phyloP scores from a whole-genome alignment of 192 early-diverging fungal genomes.

The Kappamyces sp. region DNA sequence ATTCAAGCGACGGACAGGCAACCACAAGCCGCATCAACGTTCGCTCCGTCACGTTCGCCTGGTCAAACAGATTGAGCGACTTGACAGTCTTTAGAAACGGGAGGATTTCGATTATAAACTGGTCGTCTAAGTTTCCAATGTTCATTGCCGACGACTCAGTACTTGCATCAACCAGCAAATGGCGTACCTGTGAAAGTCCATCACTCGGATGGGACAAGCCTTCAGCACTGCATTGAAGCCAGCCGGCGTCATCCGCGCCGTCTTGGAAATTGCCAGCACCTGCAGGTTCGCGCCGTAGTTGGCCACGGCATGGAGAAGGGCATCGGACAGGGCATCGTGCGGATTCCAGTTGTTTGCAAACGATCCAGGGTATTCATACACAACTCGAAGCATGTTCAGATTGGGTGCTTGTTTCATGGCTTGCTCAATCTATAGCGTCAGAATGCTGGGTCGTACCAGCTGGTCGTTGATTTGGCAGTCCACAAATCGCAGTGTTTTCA shows the following conservation, averaged over 20 bases:
- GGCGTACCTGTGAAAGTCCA: conserved; percentile 47
- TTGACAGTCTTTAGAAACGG: conserved; percentile 15
- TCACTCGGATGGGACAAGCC: conserved; percentile 23
- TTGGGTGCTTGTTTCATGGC: conserved; percentile 21
- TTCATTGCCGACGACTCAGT: neutral
- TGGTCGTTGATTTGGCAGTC: conserved; percentile 47
- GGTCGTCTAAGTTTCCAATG: conserved; percentile 23
- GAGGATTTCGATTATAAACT: conserved; percentile 23
- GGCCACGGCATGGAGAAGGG: conserved; percentile 19
- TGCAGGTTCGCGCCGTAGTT: conserved; percentile 23
- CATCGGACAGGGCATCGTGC: conserved; percentile 34
- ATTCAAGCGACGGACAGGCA: neutral
- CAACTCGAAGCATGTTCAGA: conserved; percentile 38
- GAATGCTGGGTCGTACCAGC: conserved; percentile 10
- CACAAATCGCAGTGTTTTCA: conserved; percentile 42
- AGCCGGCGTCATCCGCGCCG: conserved; percentile 29
- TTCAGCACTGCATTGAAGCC: conserved; percentile 23
- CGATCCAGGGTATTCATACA: conserved; percentile 42
- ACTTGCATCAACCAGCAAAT: conserved; percentile 15
- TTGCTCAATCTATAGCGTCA: conserved; percentile 20
- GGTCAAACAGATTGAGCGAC: conserved; percentile 44
- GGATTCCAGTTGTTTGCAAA: conserved; percentile 16
- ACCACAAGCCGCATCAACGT: conserved; percentile 8
- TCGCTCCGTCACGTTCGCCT: conserved; percentile 19
- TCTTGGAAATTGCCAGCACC: conserved; percentile 37